Evolutionary conservation across 768 basidiomycete genomes (phyloP).

Genomic region (Auricularia sp.): DNA sequence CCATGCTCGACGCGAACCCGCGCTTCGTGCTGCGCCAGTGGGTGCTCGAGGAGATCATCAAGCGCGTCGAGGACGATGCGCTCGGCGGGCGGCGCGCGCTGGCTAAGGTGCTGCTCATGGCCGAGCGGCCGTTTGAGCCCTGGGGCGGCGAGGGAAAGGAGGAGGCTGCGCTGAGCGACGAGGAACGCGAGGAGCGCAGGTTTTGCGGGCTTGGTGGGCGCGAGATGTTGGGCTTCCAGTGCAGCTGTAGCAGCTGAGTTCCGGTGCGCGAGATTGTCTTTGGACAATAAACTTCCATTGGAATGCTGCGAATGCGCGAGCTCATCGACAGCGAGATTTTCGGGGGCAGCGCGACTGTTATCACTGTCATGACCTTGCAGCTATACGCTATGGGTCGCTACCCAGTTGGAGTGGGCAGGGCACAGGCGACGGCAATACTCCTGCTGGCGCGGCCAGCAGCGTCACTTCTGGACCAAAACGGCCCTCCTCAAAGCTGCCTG

Average conservation of each 20-base stretch:
- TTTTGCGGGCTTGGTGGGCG: slow-evolving; percentile 71
- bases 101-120: slow-evolving; percentile 85
- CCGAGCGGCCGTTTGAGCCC: slow-evolving; percentile 68
- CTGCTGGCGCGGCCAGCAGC: no score
- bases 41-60: slow-evolving; percentile 90
- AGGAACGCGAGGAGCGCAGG: slow-evolving; percentile 59
- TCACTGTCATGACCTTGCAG: no score
- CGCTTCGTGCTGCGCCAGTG: slow-evolving; percentile 91
- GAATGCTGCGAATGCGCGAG: no score
- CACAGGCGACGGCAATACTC: no score
- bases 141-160: slow-evolving; percentile 73
- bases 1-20: slow-evolving; percentile 62
- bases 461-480: no score
- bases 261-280: no score
- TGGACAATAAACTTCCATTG: no score
- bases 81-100: slow-evolving; percentile 56
- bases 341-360: no score
- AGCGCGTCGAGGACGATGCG: slow-evolving; percentile 56
- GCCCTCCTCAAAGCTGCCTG: no score
- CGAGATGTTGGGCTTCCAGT: slow-evolving; percentile 81
- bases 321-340: no score
- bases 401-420: no score
- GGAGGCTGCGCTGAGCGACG: slow-evolving; percentile 41
- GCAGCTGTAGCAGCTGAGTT: slow-evolving; percentile 77
- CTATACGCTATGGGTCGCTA: no score